A percentile compares a stretch with the other conserved stretches of the same genome.
phyloP scores from a whole-genome alignment of 2,329 filamentous ascomycete genomes.

The Pseudogymnoascus sp. region DNA sequence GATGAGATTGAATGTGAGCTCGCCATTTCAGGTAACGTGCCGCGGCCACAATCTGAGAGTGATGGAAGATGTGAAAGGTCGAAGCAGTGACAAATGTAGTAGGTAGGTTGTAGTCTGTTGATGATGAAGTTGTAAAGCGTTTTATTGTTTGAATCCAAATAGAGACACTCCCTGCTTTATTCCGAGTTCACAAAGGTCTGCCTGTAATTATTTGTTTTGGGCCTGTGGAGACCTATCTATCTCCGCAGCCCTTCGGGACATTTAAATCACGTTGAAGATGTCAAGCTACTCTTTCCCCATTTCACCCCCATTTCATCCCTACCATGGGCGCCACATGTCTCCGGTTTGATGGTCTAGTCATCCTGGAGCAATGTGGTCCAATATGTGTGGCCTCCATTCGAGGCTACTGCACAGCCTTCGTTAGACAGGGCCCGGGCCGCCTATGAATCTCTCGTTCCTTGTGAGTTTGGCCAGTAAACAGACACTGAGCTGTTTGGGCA shows the following conservation, averaged over 20 bases:
- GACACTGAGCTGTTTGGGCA: neutral
- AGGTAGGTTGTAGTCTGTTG: neutral
- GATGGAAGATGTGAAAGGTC: neutral
- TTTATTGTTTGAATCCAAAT: neutral
- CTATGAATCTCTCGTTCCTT: slow-evolving; percentile 8
- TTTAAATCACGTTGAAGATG: neutral
- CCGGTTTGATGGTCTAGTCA: slow-evolving; percentile 1
- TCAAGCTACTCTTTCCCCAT: neutral
- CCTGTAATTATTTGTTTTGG: slow-evolving; percentile 6
- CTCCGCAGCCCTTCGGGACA: neutral
- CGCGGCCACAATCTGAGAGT: neutral
- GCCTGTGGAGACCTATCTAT: slow-evolving; percentile 3
- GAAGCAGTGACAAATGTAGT: neutral
- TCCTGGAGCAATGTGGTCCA: slow-evolving; percentile 7
- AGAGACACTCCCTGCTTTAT: neutral
- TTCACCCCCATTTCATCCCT: slow-evolving; percentile 4
- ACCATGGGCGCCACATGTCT: slow-evolving; percentile 6
- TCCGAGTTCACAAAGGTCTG: neutral
- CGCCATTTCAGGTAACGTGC: slow-evolving; percentile 4
- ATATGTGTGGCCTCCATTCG: slow-evolving; percentile 6
- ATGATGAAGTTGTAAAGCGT: neutral
- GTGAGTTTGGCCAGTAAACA: neutral
- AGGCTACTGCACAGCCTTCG: slow-evolving; percentile 1
- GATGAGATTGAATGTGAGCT: neutral
- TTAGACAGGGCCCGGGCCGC: slow-evolving; percentile 5